Evolutionary conservation across 768 basidiomycete species (phyloP), one percentile per base, ranked within the genome.

Genomic region (Boletus eberwhitei): DNA sequence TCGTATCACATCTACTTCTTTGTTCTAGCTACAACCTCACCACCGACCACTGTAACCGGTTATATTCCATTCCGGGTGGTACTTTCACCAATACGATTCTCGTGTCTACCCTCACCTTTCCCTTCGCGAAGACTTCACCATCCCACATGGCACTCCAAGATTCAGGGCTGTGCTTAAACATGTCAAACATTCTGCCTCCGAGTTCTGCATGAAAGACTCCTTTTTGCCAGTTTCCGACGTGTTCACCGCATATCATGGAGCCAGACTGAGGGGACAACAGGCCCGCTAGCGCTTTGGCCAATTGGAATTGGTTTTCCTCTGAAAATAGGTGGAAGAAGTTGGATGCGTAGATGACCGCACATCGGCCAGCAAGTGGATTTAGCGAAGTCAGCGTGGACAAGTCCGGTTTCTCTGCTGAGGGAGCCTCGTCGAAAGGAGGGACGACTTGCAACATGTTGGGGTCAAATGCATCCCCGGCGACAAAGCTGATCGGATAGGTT

Each of bases 401-500:
- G 37, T 61, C 58, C 0, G 74, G 76, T 5, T 14, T 29, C 5
- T 59, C 54, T 12, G 59, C 37, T 3, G 61, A 54, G 26, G 70
- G 67, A 5, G 66, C 57, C 19, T 63, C 42, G 5, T 66, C 59
- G 51, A 70, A 65, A 29, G 70, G 71, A 4, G 72, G 62, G 0
- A 64, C 62, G 7, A 74, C 70, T 11, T 54, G 54, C 22, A 86
- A 73, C 26, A 79, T 67, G 0, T 61, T 51, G 13, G 76, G 65
- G 52, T 85, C 76, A 37, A 88, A 78, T 0, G 69, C 74, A 53
- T 88, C 79, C 1, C 86, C 87, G 2, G 74, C 60, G 24, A 88
- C 52, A 64, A 87, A 85, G 0, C 67, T 65, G 75, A 16, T 38
- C 0, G 83, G 80, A 62, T 83, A 87, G 0, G 76, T 72, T 39